A percentile compares a stretch with the other conserved stretches of the same genome.
phyloP scores from a whole-genome alignment of 2,329 filamentous ascomycete species.

The Coniochaeta ligniaria region DNA sequence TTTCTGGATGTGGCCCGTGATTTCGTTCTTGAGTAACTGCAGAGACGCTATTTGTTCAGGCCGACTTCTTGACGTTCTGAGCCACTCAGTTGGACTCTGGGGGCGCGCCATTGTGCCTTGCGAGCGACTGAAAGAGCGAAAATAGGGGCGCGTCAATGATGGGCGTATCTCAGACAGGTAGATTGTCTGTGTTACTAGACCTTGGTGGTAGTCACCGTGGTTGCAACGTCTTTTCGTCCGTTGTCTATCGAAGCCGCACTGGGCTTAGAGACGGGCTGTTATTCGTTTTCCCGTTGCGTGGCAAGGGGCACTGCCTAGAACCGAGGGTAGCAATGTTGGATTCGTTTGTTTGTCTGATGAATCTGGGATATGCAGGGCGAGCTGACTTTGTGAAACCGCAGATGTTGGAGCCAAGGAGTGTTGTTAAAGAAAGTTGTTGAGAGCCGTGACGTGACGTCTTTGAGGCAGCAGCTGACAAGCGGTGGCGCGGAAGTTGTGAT shows the following conservation, averaged over 20 bases:
- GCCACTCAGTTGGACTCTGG: slow-evolving; percentile 43
- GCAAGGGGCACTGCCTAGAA: not conserved
- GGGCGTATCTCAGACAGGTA: not conserved
- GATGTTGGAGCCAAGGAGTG: not conserved
- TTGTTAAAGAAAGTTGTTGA: not conserved
- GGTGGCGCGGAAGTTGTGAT: not conserved
- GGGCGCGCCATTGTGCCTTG: slow-evolving; percentile 41
- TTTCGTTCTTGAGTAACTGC: slow-evolving; percentile 75
- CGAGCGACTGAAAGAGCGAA: not conserved
- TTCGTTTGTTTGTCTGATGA: not conserved
- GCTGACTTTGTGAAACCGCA: not conserved
- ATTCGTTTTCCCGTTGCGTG: not conserved
- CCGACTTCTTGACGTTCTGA: slow-evolving; percentile 44
- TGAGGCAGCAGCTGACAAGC: not conserved
- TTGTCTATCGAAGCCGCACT: not conserved
- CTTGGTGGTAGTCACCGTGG: not conserved
- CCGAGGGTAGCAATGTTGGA: not conserved
- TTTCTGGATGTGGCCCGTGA: slow-evolving; percentile 79
- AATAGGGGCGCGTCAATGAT: not conserved
- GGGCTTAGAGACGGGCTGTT: not conserved
- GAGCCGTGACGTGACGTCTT: not conserved
- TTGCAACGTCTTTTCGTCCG: not conserved
- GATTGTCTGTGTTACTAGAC: not conserved
- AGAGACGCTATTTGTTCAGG: slow-evolving; percentile 54
- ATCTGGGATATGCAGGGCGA: not conserved